Evolutionary conservation across 306 rosid species (phyloP), one percentile per base, ranked within the genome.

Genomic region (Vigna nakashimae): DNA sequence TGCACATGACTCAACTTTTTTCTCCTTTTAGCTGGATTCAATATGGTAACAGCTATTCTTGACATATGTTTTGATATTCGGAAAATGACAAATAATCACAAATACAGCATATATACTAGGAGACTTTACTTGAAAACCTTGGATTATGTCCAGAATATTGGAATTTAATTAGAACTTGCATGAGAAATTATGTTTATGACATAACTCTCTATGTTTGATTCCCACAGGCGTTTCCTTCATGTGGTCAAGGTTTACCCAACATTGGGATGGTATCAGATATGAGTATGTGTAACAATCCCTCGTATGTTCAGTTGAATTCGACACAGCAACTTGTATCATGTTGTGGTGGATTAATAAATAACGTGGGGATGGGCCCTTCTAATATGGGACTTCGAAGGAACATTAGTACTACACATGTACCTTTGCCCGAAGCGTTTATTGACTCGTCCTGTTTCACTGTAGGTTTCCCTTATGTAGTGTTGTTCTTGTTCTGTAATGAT

Each of bases 381-480:
- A 96, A 94, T 67, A 22, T 83, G 38, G 89, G 75, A 1, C 83
- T 85, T 42, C 75, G 91, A 74, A 87, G 93, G 87, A 79, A 88
- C 75, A 84, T 82, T 46, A 80, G 82, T 68, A 84, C 90, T 59
- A 86, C 90, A n/a, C 90, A 95, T 13, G 49, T 84, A 10, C 85
- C 96, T 8, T 69, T 89, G 78, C 92, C 90, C 0, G 98, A 91
- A 86, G 75, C 82, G 3, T 88, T 87, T 89, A 70, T 78, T 30
- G 97, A 90, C 80, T 45, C 97, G 20, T 69, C 97, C 12, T 87
- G 88, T 86, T 90, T 88, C 87, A 57, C 76, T 53, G 98, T 95
- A 83, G 76, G 89, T 77, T 66, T 77, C 66, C 67, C 38, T 13
- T 40, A 12, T 75, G 6, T 38, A 30, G 69, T 80, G 58, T 55